phyloP scores from a whole-genome alignment of 169 alveolate species.

The Eimeria maxima region DNA sequence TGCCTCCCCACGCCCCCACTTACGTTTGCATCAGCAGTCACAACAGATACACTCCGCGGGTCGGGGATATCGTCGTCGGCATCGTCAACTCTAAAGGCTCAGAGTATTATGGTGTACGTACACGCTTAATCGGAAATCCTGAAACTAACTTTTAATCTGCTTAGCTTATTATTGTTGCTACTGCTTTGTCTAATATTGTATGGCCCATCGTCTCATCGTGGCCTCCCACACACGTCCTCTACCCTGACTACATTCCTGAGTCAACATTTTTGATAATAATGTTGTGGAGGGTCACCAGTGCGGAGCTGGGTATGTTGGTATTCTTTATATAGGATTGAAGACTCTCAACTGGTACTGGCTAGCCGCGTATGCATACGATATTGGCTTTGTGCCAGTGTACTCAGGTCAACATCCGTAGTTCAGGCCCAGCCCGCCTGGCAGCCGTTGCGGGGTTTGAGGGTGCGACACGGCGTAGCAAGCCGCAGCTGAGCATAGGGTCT shows the following conservation, averaged over 20 bases:
- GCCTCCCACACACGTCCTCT: not conserved
- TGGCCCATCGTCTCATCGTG: not conserved
- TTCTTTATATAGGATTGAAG: not conserved
- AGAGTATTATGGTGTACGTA: conserved; percentile 64
- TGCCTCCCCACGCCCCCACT: conserved; percentile 72
- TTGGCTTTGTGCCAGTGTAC: not conserved
- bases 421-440: conserved; percentile 62
- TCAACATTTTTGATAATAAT: no score
- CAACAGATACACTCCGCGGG: conserved; percentile 71
- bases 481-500: conserved; percentile 65
- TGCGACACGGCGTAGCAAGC: conserved; percentile 73
- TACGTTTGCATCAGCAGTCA: conserved; percentile 47
- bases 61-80: conserved; percentile 76
- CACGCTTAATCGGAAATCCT: not conserved
- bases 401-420: conserved; percentile 75
- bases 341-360: not conserved
- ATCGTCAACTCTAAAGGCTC: conserved; percentile 54
- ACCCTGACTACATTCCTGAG: not conserved
- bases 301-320: not conserved
- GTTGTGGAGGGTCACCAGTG: not conserved
- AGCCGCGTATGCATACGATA: not conserved
- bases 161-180: not conserved
- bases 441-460: conserved; percentile 76
- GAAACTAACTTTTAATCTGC: no score
- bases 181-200: not conserved